Evolutionary conservation across 1,139 yeast species (phyloP), one percentile per base, ranked within the genome.

Genomic region (Casaregolazyma suthepensis): DNA sequence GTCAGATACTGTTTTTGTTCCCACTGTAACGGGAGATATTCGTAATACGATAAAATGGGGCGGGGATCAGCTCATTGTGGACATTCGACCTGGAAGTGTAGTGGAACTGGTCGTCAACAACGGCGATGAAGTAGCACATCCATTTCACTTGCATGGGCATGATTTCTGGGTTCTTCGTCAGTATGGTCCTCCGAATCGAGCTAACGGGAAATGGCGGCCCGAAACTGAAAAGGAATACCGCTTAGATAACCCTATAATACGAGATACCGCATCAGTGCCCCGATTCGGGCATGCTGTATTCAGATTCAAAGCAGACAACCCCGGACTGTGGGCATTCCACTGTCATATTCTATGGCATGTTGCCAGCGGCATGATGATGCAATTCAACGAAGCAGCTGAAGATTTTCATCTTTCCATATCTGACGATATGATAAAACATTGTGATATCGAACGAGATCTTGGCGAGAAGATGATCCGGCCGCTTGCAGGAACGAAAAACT

Each of bases 261-360:
- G 93, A 67, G 93, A 86, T 65, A 82, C 87, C 0, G 76, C 81
- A 29, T 53, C 54, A 1, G 81, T 83, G 37, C 77, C 79, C 57
- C 79, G 83, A 38, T 82, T 82, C 58, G 85, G 87, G 12, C 81
- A 81, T 64, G 76, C 87, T 58, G 78, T 76, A n/a, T 59, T 77
- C 20, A 73, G 93, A 64, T 84, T 85, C 69, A 78, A 75, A 61
- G 87, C 91, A 42, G 80, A 83, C 62, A 85, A 85, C 66, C 93
- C 93, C 20, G 94, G 94, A 59, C 85, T 85, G 43, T 86, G 93
- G 91, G 78, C 84, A 63, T 85, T 86, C 81, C 94, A 86, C 67
- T 86, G 94, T 71, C 94, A 86, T 63, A 81, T 85, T 57, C 87
- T 84, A 62, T 86, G 94, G 94, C 94, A 86, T 73, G 78, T 85